These are phyloP conservation scores for Alternaria sp. DNA, from an alignment of 2,329 filamentous ascomycete genomes.

Conservation along the genomic window DNA sequence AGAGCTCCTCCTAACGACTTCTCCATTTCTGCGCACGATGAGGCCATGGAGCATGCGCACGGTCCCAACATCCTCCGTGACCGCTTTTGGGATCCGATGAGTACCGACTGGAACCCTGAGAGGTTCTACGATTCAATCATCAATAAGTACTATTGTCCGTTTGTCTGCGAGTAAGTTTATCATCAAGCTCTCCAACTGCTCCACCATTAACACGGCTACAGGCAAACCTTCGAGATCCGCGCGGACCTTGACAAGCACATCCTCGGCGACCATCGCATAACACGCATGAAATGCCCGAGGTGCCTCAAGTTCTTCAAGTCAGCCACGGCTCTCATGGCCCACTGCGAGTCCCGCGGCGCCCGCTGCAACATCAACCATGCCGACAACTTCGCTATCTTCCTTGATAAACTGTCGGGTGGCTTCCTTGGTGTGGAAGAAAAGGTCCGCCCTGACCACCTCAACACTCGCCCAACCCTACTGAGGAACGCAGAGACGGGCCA, in stretches of 20 bases:
- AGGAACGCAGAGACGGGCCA: constrained; percentile 32
- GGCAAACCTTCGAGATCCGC: constrained; percentile 37
- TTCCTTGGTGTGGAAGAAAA: constrained; percentile 50
- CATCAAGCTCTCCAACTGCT: background rate
- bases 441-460: constrained; percentile 42
- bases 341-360: constrained; percentile 51
- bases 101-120: constrained; percentile 58
- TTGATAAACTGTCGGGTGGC: constrained; percentile 55
- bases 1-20: constrained; percentile 42
- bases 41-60: constrained; percentile 36
- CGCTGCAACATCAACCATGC: constrained; percentile 50
- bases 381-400: constrained; percentile 45
- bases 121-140: constrained; percentile 58
- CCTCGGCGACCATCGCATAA: constrained; percentile 47
- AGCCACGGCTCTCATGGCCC: constrained; percentile 49
- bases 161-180: constrained; percentile 60
- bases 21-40: constrained; percentile 41
- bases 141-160: constrained; percentile 64
- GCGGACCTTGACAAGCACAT: constrained; percentile 51
- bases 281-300: constrained; percentile 49
- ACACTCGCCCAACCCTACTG: constrained; percentile 34
- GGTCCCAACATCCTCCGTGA: constrained; percentile 52
- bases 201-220: constrained; percentile 20
- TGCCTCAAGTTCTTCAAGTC: constrained; percentile 55
- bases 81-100: constrained; percentile 60